A percentile compares a stretch with the other conserved stretches of the same genome.
Conservation (phyloP, 306 rosid genomes). For the Luffa aegyptiaca region DNA sequence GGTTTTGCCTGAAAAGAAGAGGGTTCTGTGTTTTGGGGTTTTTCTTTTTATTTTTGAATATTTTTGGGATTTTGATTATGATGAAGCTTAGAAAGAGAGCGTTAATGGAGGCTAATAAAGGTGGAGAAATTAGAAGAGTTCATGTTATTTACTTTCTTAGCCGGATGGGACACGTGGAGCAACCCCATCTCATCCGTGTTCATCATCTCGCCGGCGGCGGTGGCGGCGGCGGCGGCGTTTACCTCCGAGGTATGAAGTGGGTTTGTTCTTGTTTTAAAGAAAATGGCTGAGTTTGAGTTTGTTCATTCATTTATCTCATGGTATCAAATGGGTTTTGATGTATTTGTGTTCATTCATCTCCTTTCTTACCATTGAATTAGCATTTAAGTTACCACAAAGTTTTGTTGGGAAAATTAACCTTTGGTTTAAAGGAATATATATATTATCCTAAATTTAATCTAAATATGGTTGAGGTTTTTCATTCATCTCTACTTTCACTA, state of each 20-base stretch:
- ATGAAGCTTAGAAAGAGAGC: background rate
- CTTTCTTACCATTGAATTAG: background rate
- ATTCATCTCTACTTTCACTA: too few species aligned
- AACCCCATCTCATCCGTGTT: conserved; percentile 76
- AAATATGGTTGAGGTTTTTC: too few species aligned
- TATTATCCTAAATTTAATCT: too few species aligned
- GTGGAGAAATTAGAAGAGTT: conserved; percentile 46
- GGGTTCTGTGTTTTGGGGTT: background rate
- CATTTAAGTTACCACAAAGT: background rate
- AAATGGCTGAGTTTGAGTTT: background rate
- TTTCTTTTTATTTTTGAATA: background rate
- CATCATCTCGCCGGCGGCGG: conserved; percentile 49
- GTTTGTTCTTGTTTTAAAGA: background rate
- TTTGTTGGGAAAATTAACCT: too few species aligned
- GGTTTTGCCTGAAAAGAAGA: conserved; percentile 5
- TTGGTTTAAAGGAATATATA: too few species aligned
- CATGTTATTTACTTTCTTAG: conserved; percentile 64
- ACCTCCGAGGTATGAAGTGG: conserved; percentile 48
- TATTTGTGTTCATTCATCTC: too few species aligned
- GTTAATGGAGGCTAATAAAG: conserved; percentile 2
- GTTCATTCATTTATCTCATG: too few species aligned
- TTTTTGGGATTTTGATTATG: background rate
- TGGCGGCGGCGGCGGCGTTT: conserved; percentile 58
- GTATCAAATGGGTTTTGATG: too few species aligned
- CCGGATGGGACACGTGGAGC: conserved; percentile 45